Conservation (phyloP, 164 flowering plant genomes). For the Tetrastigma voinierianum region DNA sequence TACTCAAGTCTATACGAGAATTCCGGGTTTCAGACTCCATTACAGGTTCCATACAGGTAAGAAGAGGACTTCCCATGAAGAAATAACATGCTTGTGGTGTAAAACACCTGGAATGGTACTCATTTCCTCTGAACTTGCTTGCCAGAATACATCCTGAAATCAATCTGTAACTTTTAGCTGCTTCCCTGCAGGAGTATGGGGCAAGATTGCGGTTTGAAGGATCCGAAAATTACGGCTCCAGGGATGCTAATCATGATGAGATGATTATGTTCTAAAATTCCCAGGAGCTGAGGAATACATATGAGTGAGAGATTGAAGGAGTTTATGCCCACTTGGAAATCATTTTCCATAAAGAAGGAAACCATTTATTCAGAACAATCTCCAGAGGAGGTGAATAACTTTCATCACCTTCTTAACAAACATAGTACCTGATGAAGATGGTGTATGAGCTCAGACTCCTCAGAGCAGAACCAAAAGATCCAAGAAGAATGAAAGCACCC, state of each 20-base stretch:
- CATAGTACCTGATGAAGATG: slow-evolving; percentile 6
- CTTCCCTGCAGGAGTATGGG: not conserved
- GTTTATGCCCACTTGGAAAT: slow-evolving; percentile 41
- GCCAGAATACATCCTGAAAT: not conserved
- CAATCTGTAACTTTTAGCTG: not conserved
- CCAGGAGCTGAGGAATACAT: slow-evolving; percentile 47
- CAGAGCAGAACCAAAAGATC: too few species aligned
- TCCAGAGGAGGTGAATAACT: slow-evolving; percentile 40
- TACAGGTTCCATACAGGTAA: slow-evolving; percentile 67
- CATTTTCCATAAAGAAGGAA: slow-evolving; percentile 35
- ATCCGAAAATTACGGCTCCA: not conserved
- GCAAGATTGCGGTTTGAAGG: not conserved
- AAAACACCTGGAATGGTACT: too few species aligned
- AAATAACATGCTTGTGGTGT: too few species aligned
- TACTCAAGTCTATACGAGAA: slow-evolving; percentile 45
- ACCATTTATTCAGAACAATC: slow-evolving; percentile 50
- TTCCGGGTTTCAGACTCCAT: slow-evolving; percentile 48
- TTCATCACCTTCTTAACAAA: slow-evolving; percentile 31
- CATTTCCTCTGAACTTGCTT: too few species aligned
- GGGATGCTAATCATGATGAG: not conserved
- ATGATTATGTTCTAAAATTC: slow-evolving; percentile 45
- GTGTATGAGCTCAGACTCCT: too few species aligned
- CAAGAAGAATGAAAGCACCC: too few species aligned
- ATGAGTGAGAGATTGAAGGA: slow-evolving; percentile 34
- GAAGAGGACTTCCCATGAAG: not conserved